Percentiles rank a stretch among this genome's conserved stretches.
These are phyloP conservation scores for Aphanomyces stellatus DNA, from an alignment of 352 stramenopile genomes.

Conservation along the genomic window DNA sequence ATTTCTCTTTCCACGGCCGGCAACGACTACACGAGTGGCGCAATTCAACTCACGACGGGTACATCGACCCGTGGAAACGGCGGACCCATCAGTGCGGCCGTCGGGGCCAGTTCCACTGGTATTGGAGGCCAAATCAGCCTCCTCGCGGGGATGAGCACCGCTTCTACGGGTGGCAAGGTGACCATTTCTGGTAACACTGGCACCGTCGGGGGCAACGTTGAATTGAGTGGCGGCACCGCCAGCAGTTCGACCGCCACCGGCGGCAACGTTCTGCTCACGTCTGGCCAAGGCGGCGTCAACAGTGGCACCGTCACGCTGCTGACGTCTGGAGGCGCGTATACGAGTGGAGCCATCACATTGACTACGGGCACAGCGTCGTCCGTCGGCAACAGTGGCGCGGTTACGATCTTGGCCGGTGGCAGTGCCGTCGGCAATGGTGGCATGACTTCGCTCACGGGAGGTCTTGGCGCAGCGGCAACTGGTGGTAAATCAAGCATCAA, in stretches of 20 bases:
- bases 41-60: slow-evolving; percentile 33
- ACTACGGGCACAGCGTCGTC: slow-evolving; percentile 9
- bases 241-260: not conserved
- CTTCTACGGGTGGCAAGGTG: slow-evolving; percentile 23
- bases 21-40: slow-evolving; percentile 27
- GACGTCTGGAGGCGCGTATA: slow-evolving; percentile 2
- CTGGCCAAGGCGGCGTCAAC: not conserved
- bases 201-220: slow-evolving; percentile 21
- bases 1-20: slow-evolving; percentile 9
- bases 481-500: slow-evolving; percentile 21
- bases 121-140: slow-evolving; percentile 3
- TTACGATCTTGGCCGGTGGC: not conserved
- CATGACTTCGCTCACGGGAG: slow-evolving; percentile 41
- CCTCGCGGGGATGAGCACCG: not conserved
- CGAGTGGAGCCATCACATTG: slow-evolving; percentile 11
- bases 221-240: slow-evolving; percentile 4
- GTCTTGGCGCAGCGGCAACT: slow-evolving; percentile 26
- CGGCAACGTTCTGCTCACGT: not conserved
- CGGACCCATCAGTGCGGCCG: not conserved
- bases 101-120: slow-evolving; percentile 6
- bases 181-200: slow-evolving; percentile 25
- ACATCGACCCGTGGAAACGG: slow-evolving; percentile 6
- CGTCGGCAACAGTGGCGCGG: not conserved
- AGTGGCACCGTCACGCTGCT: not conserved
- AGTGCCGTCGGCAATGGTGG: slow-evolving; percentile 33